These are phyloP conservation scores for Thalassia testudinum DNA, from an alignment of 116 monocot genomes.

Conservation along the genomic window DNA sequence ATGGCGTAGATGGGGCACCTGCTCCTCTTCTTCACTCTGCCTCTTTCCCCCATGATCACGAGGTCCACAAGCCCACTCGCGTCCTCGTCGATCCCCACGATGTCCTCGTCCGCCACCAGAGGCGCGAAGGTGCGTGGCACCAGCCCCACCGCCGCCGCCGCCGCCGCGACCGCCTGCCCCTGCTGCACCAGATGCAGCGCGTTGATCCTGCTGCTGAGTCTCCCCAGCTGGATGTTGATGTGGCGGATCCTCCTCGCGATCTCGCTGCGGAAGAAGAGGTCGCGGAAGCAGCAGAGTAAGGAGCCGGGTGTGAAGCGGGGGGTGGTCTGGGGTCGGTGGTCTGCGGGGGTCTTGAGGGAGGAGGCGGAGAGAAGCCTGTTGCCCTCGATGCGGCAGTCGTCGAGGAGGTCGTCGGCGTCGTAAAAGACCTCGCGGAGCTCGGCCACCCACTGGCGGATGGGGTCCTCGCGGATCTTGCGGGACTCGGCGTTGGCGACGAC, in stretches of 20 bases:
- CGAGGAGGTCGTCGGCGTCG: constrained; percentile 16
- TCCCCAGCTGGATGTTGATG: constrained; percentile 1
- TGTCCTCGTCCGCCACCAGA: constrained; percentile 1
- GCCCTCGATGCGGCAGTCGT: constrained; percentile 8
- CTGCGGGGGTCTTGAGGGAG: background rate
- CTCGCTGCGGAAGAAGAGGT: background rate
- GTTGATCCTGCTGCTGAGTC: background rate
- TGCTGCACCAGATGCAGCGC: background rate
- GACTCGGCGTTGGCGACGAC: constrained; percentile 13
- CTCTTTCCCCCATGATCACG: background rate
- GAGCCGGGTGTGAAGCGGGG: background rate
- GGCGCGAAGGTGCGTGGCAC: background rate
- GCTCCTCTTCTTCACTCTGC: background rate
- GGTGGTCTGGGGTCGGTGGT: background rate
- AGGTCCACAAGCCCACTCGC: background rate
- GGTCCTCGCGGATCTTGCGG: constrained; percentile 2
- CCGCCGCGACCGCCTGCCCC: background rate
- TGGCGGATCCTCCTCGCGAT: constrained; percentile 2
- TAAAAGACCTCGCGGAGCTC: constrained; percentile 10
- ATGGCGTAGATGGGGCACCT: constrained; percentile 6
- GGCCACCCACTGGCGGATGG: constrained; percentile 6
- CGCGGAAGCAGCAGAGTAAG: background rate
- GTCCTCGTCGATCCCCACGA: constrained; percentile 10
- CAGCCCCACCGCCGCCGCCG: no score
- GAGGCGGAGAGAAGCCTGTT: background rate